Conservation (phyloP, 2,329 filamentous ascomycete species). For the Trichophyton mentagrophytes region DNA sequence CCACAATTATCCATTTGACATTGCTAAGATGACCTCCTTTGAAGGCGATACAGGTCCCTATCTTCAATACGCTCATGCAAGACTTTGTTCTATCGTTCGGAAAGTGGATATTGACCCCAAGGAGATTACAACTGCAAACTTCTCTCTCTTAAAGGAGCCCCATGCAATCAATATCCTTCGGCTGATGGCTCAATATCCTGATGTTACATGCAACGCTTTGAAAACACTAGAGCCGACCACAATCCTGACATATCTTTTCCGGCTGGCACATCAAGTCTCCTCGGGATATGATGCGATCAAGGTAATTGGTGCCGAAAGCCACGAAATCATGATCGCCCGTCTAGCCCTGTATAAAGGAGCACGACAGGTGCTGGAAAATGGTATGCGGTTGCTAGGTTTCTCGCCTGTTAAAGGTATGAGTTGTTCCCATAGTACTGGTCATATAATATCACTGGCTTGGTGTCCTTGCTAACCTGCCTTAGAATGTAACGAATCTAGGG, state of each 20-base stretch:
- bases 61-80: conserved; percentile 70
- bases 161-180: conserved; percentile 64
- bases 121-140: conserved; percentile 51
- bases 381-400: conserved; percentile 46
- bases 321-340: conserved; percentile 35
- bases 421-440: too few relatives aligned
- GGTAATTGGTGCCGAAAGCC: conserved; percentile 38
- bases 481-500: too few relatives aligned
- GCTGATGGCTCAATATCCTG: conserved; percentile 70
- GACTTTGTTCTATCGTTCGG: conserved; percentile 50
- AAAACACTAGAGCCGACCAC: conserved; percentile 68
- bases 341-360: conserved; percentile 43
- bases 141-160: conserved; percentile 55
- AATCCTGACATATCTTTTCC: conserved; percentile 59
- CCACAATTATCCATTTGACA: conserved; percentile 59
- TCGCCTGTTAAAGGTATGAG: conserved; percentile 42
- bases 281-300: conserved; percentile 16
- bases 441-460: too few relatives aligned
- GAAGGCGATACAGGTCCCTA: conserved; percentile 78
- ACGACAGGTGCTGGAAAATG: conserved; percentile 45
- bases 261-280: conserved; percentile 10
- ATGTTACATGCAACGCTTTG: conserved; percentile 70
- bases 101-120: conserved; percentile 42
- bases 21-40: conserved; percentile 70
- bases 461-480: too few relatives aligned